Evolutionary conservation across 2,329 filamentous ascomycete species (phyloP), one percentile per base, ranked within the genome.

Genomic region (Diplodia scrobiculata): DNA sequence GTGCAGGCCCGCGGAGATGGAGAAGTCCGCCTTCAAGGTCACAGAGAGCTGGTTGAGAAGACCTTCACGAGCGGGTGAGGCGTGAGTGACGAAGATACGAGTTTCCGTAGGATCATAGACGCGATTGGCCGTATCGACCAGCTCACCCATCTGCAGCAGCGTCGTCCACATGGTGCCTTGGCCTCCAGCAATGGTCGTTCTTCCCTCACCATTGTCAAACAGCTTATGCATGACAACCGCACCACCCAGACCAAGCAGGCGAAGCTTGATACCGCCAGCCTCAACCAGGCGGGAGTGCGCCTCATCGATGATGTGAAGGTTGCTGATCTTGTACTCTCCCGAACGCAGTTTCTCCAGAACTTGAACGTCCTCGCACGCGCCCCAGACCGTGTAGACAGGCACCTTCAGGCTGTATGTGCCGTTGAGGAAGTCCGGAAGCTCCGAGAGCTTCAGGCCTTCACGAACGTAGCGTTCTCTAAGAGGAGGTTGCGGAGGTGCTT

Each of bases 101-200:
- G 95, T 99, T 80, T 99, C 95, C 67, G 94, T 97, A 1, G 95
- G 95, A 75, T 99, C 95, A 80, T 98, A 99, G 67, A 99, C 95
- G 72, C 95, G 91, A 79, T 97, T 97, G 19, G 95, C 95, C 3
- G 96, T 99, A 77, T 99, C 95, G 64, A 99, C 92, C 59, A 99
- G 84, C 80, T 99, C 95, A 63, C 95, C 95, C 90, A 99, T 99
- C 80, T 99, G 95, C 70, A 99, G 81, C 34, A 99, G 83, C 6
- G 95, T 99, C 7, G 95, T 99, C 95, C 95, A 99, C 95, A 99
- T 99, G 53, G 95, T 99, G 68, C 95, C 95, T 79, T 99, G 95
- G 21, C 95, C 95, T 76, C 95, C 95, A 25, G 95, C 95, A 79
- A 99, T 99, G 1, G 96, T 99, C 60, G 95, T 99, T 79, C 94